Conservation (phyloP, 148 eudicot genomes). For the Beta vulgaris region DNA sequence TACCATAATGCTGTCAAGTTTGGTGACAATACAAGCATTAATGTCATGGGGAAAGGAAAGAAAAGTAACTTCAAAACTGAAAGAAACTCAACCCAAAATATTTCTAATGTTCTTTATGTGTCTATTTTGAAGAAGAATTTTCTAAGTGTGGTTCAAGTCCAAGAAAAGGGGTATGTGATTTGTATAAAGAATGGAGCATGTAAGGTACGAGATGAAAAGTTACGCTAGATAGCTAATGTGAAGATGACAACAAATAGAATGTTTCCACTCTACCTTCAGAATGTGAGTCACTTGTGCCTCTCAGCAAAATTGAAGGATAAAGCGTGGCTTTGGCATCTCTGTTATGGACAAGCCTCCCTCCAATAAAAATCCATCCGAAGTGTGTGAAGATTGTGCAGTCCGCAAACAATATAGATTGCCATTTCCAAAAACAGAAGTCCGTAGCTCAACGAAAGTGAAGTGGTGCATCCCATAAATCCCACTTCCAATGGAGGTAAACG, state of each 20-base stretch:
- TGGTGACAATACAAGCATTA: background rate
- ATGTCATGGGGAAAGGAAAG: background rate
- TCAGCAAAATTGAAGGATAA: background rate
- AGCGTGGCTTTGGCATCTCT: constrained; percentile 22
- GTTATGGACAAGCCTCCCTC: too few relatives aligned
- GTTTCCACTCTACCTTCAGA: too few relatives aligned
- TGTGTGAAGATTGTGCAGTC: constrained; percentile 9
- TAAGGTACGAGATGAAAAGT: constrained; percentile 8
- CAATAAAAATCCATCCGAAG: background rate
- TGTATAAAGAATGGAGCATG: too few relatives aligned
- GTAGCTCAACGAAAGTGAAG: constrained; percentile 10
- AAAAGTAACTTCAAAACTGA: background rate
- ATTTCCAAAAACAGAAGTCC: constrained; percentile 9
- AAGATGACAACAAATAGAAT: constrained; percentile 6
- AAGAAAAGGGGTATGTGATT: too few relatives aligned
- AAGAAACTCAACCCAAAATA: background rate
- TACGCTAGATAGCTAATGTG: constrained; percentile 2
- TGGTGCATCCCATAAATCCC: constrained; percentile 21
- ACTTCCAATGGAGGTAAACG: constrained; percentile 21
- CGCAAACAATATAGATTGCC: constrained; percentile 19
- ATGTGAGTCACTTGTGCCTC: background rate
- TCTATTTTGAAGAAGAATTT: background rate
- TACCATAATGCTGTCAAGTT: background rate
- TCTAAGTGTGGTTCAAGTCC: background rate
- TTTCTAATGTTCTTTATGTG: too few relatives aligned